Evolutionary conservation across 2,329 filamentous ascomycete genomes (phyloP).

Genomic region (Ciborinia camelliae): DNA sequence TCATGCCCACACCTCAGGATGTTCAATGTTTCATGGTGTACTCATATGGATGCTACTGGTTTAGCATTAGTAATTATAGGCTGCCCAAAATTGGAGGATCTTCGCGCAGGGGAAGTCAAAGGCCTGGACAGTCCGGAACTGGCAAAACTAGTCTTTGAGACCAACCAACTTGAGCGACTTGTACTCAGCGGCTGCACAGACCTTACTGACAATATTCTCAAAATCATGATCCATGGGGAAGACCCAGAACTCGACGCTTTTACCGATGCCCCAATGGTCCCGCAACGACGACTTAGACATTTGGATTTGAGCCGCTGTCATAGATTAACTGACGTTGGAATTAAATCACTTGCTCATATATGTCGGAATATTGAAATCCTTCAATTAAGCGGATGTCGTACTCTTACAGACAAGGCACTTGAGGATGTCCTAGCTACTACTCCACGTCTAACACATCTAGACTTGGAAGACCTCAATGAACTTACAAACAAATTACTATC

Average conservation of each 20-base stretch:
- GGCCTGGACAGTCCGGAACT: slow-evolving; percentile 75
- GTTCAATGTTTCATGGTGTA: slow-evolving; percentile 92
- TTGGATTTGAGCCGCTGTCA: slow-evolving; percentile 80
- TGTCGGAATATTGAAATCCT: slow-evolving; percentile 79
- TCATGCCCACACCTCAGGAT: slow-evolving; percentile 78
- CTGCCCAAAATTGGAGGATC: slow-evolving; percentile 71
- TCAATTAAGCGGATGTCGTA: slow-evolving; percentile 74
- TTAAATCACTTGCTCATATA: slow-evolving; percentile 69
- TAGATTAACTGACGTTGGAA: slow-evolving; percentile 66
- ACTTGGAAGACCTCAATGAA: slow-evolving; percentile 78
- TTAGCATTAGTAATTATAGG: slow-evolving; percentile 68
- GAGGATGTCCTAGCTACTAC: slow-evolving; percentile 70
- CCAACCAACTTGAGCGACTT: slow-evolving; percentile 79
- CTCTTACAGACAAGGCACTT: slow-evolving; percentile 70
- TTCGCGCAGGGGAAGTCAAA: slow-evolving; percentile 76
- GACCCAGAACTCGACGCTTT: slow-evolving; percentile 78
- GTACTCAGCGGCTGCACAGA: slow-evolving; percentile 77
- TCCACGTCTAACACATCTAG: slow-evolving; percentile 77
- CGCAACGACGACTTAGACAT: slow-evolving; percentile 74
- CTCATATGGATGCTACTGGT: slow-evolving; percentile 74
- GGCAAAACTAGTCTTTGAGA: slow-evolving; percentile 70
- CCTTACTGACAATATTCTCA: slow-evolving; percentile 70
- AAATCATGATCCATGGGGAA: slow-evolving; percentile 69
- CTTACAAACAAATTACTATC: slow-evolving; percentile 72
- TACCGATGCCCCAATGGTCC: slow-evolving; percentile 71